Evolutionary conservation across 2,329 filamentous ascomycete genomes (phyloP).

Genomic region (Fusarium chuoi): DNA sequence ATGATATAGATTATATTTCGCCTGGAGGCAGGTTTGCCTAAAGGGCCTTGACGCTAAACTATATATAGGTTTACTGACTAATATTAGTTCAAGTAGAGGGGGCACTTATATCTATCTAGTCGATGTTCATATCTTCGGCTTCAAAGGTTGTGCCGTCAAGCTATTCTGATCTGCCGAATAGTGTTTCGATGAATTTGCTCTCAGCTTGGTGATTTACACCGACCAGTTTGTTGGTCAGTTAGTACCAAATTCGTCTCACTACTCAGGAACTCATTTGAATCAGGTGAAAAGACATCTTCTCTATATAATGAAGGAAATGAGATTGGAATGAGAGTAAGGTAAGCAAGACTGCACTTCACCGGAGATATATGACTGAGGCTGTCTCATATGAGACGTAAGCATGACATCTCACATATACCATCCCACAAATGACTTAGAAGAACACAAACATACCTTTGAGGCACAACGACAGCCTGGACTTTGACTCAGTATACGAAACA

Average conservation of each 20-base stretch:
- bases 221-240: not conserved
- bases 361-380: not conserved
- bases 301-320: not conserved
- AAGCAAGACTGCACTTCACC: not conserved
- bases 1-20: too few relatives aligned
- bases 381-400: not conserved
- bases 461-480: not conserved
- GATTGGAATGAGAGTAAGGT: not conserved
- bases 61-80: too few relatives aligned
- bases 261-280: too few relatives aligned
- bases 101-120: not conserved
- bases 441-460: not conserved
- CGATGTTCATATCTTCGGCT: not conserved
- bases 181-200: slow-evolving; percentile 15
- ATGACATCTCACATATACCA: not conserved
- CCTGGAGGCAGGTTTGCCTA: too few relatives aligned
- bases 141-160: slow-evolving; percentile 1
- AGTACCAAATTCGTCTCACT: not conserved
- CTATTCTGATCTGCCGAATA: slow-evolving; percentile 14
- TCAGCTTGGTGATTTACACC: not conserved
- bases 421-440: not conserved
- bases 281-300: too few relatives aligned
- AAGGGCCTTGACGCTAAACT: too few relatives aligned
- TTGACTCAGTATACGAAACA: slow-evolving; percentile 19
- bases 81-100: too few relatives aligned